phyloP scores from a whole-genome alignment of 192 early-diverging fungal species.

The Umbelopsis sp. region DNA sequence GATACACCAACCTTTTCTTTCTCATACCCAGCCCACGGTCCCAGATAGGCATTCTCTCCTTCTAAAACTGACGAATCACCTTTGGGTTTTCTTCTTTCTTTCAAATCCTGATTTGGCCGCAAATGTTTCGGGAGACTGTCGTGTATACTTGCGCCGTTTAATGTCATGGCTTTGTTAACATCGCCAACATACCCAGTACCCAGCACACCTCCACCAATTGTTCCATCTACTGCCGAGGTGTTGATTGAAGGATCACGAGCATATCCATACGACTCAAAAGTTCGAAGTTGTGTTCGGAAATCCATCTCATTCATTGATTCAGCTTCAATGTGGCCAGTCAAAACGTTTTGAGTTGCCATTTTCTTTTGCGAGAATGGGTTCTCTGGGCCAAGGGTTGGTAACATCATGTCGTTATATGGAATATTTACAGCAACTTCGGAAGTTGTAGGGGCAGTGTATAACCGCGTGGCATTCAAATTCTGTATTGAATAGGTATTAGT shows the following conservation, averaged over 20 bases:
- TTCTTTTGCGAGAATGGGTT: slow-evolving; percentile 54
- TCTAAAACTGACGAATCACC: slow-evolving; percentile 78
- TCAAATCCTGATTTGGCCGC: slow-evolving; percentile 41
- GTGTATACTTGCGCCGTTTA: slow-evolving; percentile 58
- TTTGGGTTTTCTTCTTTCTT: slow-evolving; percentile 72
- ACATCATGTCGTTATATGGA: slow-evolving; percentile 58
- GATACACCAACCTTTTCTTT: slow-evolving; percentile 71
- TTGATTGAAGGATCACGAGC: slow-evolving; percentile 77
- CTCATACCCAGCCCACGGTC: slow-evolving; percentile 95
- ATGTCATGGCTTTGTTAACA: slow-evolving; percentile 49
- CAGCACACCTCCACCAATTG: slow-evolving; percentile 46
- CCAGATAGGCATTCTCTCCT: slow-evolving; percentile 78
- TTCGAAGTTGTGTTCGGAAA: slow-evolving; percentile 86
- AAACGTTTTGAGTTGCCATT: slow-evolving; percentile 53
- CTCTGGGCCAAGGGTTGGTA: slow-evolving; percentile 53
- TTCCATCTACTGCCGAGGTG: slow-evolving; percentile 36
- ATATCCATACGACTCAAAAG: slow-evolving; percentile 79
- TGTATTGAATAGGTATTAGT: neutral
- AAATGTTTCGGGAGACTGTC: slow-evolving; percentile 45
- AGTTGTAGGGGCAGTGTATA: slow-evolving; percentile 60
- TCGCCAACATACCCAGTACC: slow-evolving; percentile 71
- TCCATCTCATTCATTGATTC: slow-evolving; percentile 68
- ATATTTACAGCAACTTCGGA: slow-evolving; percentile 59
- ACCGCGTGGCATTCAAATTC: slow-evolving; percentile 25
- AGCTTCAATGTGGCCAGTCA: slow-evolving; percentile 80